phyloP scores from a whole-genome alignment of 805 yeast genomes.

The Metschnikowia colocasiae region DNA sequence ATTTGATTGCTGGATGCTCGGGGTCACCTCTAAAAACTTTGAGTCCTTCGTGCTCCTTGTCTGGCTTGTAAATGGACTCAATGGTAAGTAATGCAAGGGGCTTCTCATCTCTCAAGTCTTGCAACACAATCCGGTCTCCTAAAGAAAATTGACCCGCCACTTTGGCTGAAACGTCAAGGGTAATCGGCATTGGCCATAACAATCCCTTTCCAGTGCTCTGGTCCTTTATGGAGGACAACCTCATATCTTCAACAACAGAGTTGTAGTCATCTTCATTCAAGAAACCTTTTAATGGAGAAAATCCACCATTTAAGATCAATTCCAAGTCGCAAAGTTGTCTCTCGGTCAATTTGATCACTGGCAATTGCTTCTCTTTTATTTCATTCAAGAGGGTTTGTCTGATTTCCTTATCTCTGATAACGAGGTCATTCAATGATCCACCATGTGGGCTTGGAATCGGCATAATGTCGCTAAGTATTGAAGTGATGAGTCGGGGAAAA shows the following conservation, averaged over 20 bases:
- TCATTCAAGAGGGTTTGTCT: constrained; percentile 56
- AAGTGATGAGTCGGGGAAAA: not conserved
- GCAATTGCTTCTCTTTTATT: constrained; percentile 41
- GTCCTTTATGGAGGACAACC: constrained; percentile 51
- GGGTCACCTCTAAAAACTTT: constrained; percentile 94
- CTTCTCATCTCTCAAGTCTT: constrained; percentile 76
- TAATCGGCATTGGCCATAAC: constrained; percentile 91
- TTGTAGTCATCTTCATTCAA: constrained; percentile 64
- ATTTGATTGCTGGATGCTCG: constrained; percentile 89
- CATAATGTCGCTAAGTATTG: constrained; percentile 33
- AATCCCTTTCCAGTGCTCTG: constrained; percentile 48
- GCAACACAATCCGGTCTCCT: constrained; percentile 66
- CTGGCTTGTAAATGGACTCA: constrained; percentile 74
- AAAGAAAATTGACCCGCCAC: constrained; percentile 43
- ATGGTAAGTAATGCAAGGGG: constrained; percentile 80
- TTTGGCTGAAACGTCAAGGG: constrained; percentile 64
- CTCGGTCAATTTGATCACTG: constrained; percentile 58
- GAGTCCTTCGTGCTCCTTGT: constrained; percentile 75
- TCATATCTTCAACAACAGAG: constrained; percentile 63
- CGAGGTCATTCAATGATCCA: constrained; percentile 79
- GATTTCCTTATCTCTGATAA: constrained; percentile 71
- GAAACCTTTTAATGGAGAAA: constrained; percentile 76
- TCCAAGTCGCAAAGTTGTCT: constrained; percentile 94
- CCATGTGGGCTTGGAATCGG: constrained; percentile 81
- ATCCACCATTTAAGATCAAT: constrained; percentile 88